phyloP scores from a whole-genome alignment of 805 yeast genomes.

The Nakazawaea holstii region DNA sequence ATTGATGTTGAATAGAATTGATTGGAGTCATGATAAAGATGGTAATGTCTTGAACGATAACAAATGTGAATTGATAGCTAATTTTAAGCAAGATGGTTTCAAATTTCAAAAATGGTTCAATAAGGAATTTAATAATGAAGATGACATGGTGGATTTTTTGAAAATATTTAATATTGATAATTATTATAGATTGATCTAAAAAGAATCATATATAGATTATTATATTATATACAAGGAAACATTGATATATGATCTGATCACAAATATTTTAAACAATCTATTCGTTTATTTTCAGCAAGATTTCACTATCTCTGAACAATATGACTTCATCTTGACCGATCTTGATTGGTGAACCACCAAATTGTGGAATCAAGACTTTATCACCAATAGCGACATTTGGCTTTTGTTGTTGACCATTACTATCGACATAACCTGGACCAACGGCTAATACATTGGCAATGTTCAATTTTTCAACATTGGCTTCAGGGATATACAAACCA shows the following conservation, averaged over 20 bases:
- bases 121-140: constrained; percentile 45
- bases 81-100: constrained; percentile 51
- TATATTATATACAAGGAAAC: background rate
- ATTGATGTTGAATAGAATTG: constrained; percentile 54
- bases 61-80: constrained; percentile 56
- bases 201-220: background rate
- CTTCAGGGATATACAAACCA: constrained; percentile 92
- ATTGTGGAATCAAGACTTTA: constrained; percentile 88
- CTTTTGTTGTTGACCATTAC: constrained; percentile 66
- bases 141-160: constrained; percentile 44
- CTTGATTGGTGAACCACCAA: constrained; percentile 88
- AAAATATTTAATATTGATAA: constrained; percentile 48
- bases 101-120: constrained; percentile 69
- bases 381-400: constrained; percentile 87
- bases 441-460: constrained; percentile 90
- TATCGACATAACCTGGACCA: constrained; percentile 86
- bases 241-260: too few relatives aligned
- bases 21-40: constrained; percentile 56
- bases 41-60: constrained; percentile 29
- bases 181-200: constrained; percentile 44
- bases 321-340: constrained; percentile 79
- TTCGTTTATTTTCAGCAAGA: constrained; percentile 85
- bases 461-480: constrained; percentile 90
- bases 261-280: constrained; percentile 18
- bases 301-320: constrained; percentile 89